These are phyloP conservation scores for Aeschynomene evenia DNA, from an alignment of 306 rosid species.

Conservation along the genomic window DNA sequence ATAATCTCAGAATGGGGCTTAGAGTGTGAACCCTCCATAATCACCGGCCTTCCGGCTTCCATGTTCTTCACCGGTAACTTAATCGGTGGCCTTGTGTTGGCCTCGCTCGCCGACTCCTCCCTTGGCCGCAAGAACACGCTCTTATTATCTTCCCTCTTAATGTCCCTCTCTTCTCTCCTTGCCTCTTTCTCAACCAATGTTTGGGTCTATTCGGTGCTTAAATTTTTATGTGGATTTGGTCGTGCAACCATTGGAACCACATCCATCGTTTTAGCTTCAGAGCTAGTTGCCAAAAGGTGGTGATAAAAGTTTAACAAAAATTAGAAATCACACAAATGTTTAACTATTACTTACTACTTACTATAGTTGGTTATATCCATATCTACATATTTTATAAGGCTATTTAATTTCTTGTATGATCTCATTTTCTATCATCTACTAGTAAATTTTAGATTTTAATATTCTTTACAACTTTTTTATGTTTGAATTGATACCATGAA, in stretches of 20 bases:
- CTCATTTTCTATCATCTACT: too few relatives aligned
- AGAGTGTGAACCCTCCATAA: not conserved
- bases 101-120: slow-evolving; percentile 8
- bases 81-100: slow-evolving; percentile 6
- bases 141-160: not conserved
- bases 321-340: too few relatives aligned
- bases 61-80: not conserved
- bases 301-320: too few relatives aligned
- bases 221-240: slow-evolving; percentile 2
- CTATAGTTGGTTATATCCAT: too few relatives aligned
- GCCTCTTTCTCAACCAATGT: not conserved
- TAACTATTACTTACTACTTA: too few relatives aligned
- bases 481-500: too few relatives aligned
- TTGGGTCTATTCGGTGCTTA: slow-evolving; percentile 7
- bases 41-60: slow-evolving; percentile 1
- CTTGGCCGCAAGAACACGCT: slow-evolving; percentile 13
- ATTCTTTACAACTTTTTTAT: too few relatives aligned
- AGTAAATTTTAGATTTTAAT: too few relatives aligned
- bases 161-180: slow-evolving; percentile 5
- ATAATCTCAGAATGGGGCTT: slow-evolving; percentile 9
- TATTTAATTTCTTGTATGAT: too few relatives aligned
- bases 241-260: slow-evolving; percentile 1
- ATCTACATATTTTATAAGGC: too few relatives aligned
- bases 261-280: not conserved
- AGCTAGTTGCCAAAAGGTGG: not conserved